These are phyloP conservation scores for Penicillium sp. DNA, from an alignment of 2,329 filamentous ascomycete species.

Conservation along the genomic window DNA sequence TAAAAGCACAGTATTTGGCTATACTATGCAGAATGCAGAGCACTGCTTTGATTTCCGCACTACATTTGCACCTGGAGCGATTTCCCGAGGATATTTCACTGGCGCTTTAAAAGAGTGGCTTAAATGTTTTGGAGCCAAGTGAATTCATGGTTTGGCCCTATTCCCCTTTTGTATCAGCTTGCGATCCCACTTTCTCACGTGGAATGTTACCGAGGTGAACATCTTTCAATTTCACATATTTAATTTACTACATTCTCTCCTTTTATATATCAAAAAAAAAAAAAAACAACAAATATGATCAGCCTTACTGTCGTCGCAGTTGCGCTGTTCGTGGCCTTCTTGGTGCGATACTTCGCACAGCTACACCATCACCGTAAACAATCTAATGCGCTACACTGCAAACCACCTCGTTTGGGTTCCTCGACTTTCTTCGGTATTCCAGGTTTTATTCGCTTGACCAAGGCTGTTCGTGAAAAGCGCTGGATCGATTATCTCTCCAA, in stretches of 20 bases:
- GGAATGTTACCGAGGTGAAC: not conserved
- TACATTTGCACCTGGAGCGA: conserved; percentile 30
- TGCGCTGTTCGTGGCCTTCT: conserved; percentile 21
- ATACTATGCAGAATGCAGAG: conserved; percentile 45
- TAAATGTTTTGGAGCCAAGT: conserved; percentile 34
- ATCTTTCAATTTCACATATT: conserved; percentile 5
- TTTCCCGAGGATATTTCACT: conserved; percentile 39
- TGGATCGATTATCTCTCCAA: conserved; percentile 31
- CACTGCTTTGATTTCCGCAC: conserved; percentile 52
- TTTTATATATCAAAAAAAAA: too few relatives aligned
- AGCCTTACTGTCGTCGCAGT: conserved; percentile 18
- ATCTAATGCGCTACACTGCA: conserved; percentile 28
- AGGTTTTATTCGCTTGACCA: conserved; percentile 22
- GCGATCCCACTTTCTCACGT: conserved; percentile 4
- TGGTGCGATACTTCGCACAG: conserved; percentile 23
- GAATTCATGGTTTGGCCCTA: not conserved
- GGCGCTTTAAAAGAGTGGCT: conserved; percentile 49
- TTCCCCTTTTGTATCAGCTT: conserved; percentile 5
- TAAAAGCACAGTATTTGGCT: conserved; percentile 47
- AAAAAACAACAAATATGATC: conserved; percentile 8
- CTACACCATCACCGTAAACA: conserved; percentile 23
- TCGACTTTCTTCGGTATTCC: conserved; percentile 26
- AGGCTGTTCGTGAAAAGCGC: conserved; percentile 28
- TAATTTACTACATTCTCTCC: not conserved
- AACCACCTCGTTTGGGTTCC: conserved; percentile 15